phyloP scores from a whole-genome alignment of 1,284 basidiomycete genomes.

The Puccinia hordei region DNA sequence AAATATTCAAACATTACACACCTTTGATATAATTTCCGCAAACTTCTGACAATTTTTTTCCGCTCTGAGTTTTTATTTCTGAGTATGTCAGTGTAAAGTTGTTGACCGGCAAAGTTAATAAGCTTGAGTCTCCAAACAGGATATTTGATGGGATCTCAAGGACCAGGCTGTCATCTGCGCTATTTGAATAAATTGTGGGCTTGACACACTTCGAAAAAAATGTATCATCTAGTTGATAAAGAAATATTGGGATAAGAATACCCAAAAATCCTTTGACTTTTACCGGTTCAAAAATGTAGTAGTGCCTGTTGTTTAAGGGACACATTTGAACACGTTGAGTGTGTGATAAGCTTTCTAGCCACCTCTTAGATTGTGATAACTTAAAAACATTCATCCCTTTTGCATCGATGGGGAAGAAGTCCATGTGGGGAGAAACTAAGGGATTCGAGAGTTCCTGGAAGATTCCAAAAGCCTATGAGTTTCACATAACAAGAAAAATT shows the following conservation, averaged over 20 bases:
- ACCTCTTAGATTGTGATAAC: constrained; percentile 10
- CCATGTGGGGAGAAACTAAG: background rate
- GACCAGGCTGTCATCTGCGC: background rate
- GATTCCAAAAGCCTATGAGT: background rate
- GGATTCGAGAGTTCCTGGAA: background rate
- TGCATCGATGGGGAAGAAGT: background rate
- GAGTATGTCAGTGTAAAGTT: background rate
- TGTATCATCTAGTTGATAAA: background rate
- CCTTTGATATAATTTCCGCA: too few relatives aligned
- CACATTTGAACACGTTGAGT: constrained; percentile 11
- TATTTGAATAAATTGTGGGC: background rate
- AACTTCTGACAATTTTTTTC: background rate
- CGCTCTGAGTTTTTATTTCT: background rate
- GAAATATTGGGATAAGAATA: constrained; percentile 2
- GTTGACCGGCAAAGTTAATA: background rate
- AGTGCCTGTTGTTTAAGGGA: background rate
- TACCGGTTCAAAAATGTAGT: constrained; percentile 20
- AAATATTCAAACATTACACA: too few relatives aligned
- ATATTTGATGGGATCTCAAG: background rate
- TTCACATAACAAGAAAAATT: background rate
- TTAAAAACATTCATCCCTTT: constrained; percentile 6
- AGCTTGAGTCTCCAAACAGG: background rate
- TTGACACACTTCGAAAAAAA: constrained; percentile 14
- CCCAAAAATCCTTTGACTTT: background rate
- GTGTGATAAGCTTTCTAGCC: background rate